Evolutionary conservation across 1,284 basidiomycete species (phyloP), one percentile per base, ranked within the genome.

Genomic region (Cystobasidium slooffiae): DNA sequence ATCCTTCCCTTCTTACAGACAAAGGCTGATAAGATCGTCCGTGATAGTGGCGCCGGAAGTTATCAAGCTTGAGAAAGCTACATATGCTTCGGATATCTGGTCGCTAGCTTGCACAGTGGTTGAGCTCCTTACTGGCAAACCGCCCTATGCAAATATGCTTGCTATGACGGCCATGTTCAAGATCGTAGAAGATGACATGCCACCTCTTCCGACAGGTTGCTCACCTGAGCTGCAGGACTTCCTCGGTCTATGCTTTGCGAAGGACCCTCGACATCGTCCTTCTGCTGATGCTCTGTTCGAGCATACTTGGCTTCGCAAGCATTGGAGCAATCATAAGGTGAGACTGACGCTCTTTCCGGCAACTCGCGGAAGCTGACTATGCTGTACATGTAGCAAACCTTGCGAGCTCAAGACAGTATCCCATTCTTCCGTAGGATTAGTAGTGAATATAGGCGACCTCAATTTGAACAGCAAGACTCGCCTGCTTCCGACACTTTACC

Each of bases 81-180:
- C 85, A 6, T 83, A 85, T 1, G 85, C 86, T 1, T 86, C 86
- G 31, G 88, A 88, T 76, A 87, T 98, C 59, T 98, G 95, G 94
- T 95, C 93, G 0, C 84, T 97, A 69, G 95, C 89, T 1, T 97
- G 94, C 81, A 97, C 94, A 5, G 89, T 97, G 78, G 89, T 96
- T 79, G 95, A 98, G 83, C 86, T 98, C 61, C 84, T 97, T 75
- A 95, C 93, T 0, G 95, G 95, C 1, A 87, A 88, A 56, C 95
- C 95, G 5, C 95, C 95, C 0, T 97, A 97, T 81, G 88, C 89
- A 43, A 92, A 96, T 55, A 65, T 78, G 44, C 76, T 79, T 65
- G 76, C 78, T 58, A 80, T 82, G 78, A 79, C 78, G 7, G 80
- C 81, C 68, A 94, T 97, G 90, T 97, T 94, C 85, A 89, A 91